Percentiles rank a stretch among this genome's conserved stretches.
Conservation (phyloP, 345 rosid species). For the Draba incana region DNA sequence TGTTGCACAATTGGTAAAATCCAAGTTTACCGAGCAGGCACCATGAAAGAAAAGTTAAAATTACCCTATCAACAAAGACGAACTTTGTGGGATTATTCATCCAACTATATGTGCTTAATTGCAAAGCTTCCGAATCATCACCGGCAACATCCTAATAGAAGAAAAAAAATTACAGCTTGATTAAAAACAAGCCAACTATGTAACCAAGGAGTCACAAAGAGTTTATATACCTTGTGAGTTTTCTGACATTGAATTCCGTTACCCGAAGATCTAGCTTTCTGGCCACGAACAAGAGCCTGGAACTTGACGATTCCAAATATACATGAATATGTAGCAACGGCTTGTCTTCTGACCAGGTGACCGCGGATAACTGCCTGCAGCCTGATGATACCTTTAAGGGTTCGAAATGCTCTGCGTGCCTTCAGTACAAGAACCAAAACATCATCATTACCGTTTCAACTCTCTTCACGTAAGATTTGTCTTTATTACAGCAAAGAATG, state of each 20-base stretch:
- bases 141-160: constrained; percentile 46
- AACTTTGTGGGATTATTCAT: constrained; percentile 47
- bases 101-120: constrained; percentile 27
- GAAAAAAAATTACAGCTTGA: constrained; percentile 23
- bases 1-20: constrained; percentile 15
- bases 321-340: constrained; percentile 69
- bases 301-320: constrained; percentile 64
- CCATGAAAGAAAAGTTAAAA: constrained; percentile 6
- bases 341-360: constrained; percentile 86
- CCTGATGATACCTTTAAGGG: constrained; percentile 70
- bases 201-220: not conserved
- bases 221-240: constrained; percentile 29
- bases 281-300: constrained; percentile 70
- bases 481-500: not conserved
- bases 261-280: constrained; percentile 53
- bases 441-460: constrained; percentile 10
- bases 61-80: constrained; percentile 58
- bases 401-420: constrained; percentile 71
- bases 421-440: constrained; percentile 33
- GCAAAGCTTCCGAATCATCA: constrained; percentile 41
- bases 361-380: constrained; percentile 85
- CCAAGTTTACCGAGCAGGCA: constrained; percentile 7
- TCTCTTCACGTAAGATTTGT: not conserved
- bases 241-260: constrained; percentile 47
- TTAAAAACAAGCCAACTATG: not conserved